These are phyloP conservation scores for Colletotrichum sp. DNA, from an alignment of 2,329 filamentous ascomycete species.

Conservation along the genomic window DNA sequence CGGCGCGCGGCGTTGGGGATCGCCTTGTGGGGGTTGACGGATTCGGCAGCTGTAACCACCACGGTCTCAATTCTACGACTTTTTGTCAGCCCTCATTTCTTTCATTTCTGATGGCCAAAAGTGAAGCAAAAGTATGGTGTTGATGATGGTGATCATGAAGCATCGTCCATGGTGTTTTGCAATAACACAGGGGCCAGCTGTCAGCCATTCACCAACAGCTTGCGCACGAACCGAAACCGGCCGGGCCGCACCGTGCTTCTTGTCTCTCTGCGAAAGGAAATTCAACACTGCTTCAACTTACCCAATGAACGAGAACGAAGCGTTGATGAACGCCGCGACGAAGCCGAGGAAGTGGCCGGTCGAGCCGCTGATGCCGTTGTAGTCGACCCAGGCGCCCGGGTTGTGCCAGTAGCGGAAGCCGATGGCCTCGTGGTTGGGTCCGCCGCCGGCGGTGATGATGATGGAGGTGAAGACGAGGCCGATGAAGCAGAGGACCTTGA, in stretches of 20 bases:
- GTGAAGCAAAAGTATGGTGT: neutral
- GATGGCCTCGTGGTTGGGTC: slow-evolving; percentile 46
- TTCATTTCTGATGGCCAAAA: neutral
- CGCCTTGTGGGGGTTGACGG: slow-evolving; percentile 43
- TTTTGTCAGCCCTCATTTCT: neutral
- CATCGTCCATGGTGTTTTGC: neutral
- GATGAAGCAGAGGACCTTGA: slow-evolving; percentile 54
- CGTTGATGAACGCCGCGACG: slow-evolving; percentile 62
- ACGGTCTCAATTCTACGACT: slow-evolving; percentile 41
- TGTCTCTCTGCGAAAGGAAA: neutral
- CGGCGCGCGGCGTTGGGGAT: slow-evolving; percentile 48
- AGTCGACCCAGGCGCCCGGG: slow-evolving; percentile 50
- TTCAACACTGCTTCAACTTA: neutral
- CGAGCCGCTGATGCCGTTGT: slow-evolving; percentile 52
- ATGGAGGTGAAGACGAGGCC: slow-evolving; percentile 55
- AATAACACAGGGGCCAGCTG: neutral
- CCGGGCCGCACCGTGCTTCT: no score
- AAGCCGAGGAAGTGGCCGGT: slow-evolving; percentile 59
- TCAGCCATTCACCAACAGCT: neutral
- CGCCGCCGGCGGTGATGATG: slow-evolving; percentile 51
- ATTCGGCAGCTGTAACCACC: slow-evolving; percentile 48
- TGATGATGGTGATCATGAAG: rapidly evolving
- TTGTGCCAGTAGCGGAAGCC: slow-evolving; percentile 51
- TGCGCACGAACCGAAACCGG: neutral
- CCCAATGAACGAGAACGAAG: slow-evolving; percentile 25